phyloP scores from a whole-genome alignment of 768 basidiomycete species.

The Mrakia gelida region DNA sequence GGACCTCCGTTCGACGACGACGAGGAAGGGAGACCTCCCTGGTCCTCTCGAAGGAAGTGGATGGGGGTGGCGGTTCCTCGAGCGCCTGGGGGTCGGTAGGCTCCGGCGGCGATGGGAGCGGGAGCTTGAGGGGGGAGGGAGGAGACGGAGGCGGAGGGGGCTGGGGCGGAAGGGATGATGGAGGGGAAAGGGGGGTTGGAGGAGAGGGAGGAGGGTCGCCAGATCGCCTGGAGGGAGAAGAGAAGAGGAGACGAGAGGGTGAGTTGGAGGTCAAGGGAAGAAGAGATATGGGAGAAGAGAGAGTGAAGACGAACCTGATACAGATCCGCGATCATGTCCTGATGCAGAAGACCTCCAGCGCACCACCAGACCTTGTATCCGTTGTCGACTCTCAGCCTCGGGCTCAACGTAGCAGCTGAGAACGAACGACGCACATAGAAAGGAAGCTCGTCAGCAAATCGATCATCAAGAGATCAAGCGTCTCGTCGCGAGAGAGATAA shows the following conservation, averaged over 20 bases:
- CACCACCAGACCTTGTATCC: conserved; percentile 96
- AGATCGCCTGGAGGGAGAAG: conserved; percentile 49
- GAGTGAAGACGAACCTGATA: conserved; percentile 57
- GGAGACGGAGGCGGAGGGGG: conserved; percentile 53
- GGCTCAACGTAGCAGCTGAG: conserved; percentile 78
- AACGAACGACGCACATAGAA: not conserved
- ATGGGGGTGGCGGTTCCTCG: conserved; percentile 81
- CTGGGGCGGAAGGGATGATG: conserved; percentile 63
- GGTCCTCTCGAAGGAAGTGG: conserved; percentile 87
- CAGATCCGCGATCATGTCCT: conserved; percentile 76
- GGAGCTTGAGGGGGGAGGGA: conserved; percentile 49
- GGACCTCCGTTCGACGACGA: conserved; percentile 38
- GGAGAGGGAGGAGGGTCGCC: conserved; percentile 71
- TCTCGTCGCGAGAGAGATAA: no score
- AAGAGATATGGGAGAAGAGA: not conserved
- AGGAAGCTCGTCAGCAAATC: not conserved
- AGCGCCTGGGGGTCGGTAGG: conserved; percentile 90
- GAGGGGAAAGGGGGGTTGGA: conserved; percentile 63
- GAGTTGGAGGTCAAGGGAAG: no score
- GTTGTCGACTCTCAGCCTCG: conserved; percentile 92
- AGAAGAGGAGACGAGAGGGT: not conserved
- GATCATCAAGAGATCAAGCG: no score
- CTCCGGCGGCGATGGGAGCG: conserved; percentile 60
- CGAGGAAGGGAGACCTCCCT: conserved; percentile 60
- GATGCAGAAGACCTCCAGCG: conserved; percentile 76